phyloP scores from a whole-genome alignment of 257 asterid genomes.

The Nicotiana obtusifolia region DNA sequence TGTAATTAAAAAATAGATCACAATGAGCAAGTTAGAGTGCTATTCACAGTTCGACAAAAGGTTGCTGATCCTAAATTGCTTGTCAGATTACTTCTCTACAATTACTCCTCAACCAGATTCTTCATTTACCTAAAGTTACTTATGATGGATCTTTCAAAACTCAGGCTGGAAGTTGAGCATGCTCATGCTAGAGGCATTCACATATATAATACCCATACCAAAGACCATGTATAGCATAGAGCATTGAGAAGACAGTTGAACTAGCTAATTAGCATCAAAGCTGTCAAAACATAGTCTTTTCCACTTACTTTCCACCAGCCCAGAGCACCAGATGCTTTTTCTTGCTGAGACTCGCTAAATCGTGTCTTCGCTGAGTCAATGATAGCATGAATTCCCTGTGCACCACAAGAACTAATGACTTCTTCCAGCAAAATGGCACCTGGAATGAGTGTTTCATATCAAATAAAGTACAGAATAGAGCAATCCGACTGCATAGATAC shows the following conservation, averaged over 20 bases:
- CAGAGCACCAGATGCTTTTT: conserved; percentile 59
- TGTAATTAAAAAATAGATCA: background rate
- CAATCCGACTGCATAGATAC: background rate
- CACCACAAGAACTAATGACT: conserved; percentile 55
- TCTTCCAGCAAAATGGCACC: conserved; percentile 87
- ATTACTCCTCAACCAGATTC: background rate
- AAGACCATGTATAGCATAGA: conserved; percentile 1
- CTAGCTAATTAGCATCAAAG: background rate
- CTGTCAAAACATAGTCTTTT: background rate
- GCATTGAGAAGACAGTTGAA: background rate
- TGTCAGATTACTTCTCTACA: background rate
- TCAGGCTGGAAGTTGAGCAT: background rate
- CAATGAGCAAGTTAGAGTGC: background rate
- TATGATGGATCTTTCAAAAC: background rate
- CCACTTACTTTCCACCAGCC: conserved; percentile 97
- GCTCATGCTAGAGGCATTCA: background rate
- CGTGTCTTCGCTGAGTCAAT: conserved; percentile 72
- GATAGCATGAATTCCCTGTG: conserved; percentile 74
- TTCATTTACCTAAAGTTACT: background rate
- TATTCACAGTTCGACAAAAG: background rate
- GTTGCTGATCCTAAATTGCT: background rate
- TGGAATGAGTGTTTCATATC: conserved; percentile 25
- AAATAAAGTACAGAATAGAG: background rate
- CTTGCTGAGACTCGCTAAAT: conserved; percentile 72
- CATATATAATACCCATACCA: background rate